Evolutionary conservation across 140 eudicot genomes (phyloP).

Genomic region (Stevia rebaudiana): DNA sequence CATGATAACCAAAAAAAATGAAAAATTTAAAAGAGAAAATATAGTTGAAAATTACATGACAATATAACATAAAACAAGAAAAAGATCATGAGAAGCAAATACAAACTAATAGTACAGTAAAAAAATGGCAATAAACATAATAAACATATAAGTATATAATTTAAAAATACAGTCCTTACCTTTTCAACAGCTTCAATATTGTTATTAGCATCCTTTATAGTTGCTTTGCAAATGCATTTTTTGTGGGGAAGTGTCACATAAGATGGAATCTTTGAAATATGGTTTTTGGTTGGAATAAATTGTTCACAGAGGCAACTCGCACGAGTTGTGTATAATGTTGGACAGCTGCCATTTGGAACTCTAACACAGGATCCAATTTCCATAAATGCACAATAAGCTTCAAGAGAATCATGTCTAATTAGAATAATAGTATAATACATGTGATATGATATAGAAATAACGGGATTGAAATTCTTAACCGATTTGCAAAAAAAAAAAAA

Average conservation of each 20-base stretch:
- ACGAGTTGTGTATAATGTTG: conserved; percentile 17
- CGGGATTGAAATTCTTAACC: background rate
- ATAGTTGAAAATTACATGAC: no score
- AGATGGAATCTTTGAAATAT: conserved; percentile 20
- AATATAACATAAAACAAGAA: background rate
- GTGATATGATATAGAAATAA: no score
- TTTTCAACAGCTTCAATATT: conserved; percentile 24
- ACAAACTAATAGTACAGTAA: background rate
- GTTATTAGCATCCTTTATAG: conserved; percentile 32
- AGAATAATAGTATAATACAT: conserved; percentile 3
- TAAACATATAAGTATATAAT: background rate
- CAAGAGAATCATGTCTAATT: conserved; percentile 10
- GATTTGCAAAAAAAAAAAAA: no score
- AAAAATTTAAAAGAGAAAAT: conserved; percentile 2
- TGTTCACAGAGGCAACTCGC: conserved; percentile 23
- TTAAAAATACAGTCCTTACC: conserved; percentile 18
- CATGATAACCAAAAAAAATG: background rate
- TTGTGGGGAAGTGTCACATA: conserved; percentile 26
- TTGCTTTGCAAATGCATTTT: conserved; percentile 26
- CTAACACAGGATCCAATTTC: conserved; percentile 35
- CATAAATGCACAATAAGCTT: conserved; percentile 27
- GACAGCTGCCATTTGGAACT: conserved; percentile 21
- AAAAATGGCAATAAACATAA: background rate
- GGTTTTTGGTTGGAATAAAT: conserved; percentile 6
- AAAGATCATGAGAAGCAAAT: background rate